Evolutionary conservation across 2,329 filamentous ascomycete species (phyloP).

Genomic region (Hypoxylon sp.): DNA sequence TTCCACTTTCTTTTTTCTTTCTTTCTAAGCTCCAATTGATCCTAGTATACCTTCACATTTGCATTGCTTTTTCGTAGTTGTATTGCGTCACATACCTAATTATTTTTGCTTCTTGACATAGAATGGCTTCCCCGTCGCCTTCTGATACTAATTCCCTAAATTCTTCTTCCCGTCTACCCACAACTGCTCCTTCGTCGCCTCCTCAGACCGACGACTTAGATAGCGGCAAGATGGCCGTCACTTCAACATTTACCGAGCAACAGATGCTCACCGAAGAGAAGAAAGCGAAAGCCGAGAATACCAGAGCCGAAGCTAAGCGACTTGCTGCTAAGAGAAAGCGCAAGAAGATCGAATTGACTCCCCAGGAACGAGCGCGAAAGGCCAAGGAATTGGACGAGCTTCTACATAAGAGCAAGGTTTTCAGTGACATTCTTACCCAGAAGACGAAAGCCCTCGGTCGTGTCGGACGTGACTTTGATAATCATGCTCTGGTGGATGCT

Average conservation of each 20-base stretch:
- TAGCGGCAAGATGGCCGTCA: slow-evolving; percentile 38
- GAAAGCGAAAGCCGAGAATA: slow-evolving; percentile 57
- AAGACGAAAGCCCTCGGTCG: slow-evolving; percentile 70
- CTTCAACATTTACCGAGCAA: slow-evolving; percentile 43
- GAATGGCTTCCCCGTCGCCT: slow-evolving; percentile 35
- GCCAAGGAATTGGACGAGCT: slow-evolving; percentile 67
- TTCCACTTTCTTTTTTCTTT: slow-evolving; percentile 9
- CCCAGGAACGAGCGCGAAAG: slow-evolving; percentile 64
- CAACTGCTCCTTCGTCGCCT: slow-evolving; percentile 40
- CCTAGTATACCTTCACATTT: slow-evolving; percentile 4
- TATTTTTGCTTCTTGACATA: background rate
- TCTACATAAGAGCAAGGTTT: slow-evolving; percentile 66
- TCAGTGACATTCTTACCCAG: slow-evolving; percentile 69
- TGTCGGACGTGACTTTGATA: slow-evolving; percentile 68
- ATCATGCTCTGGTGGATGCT: slow-evolving; percentile 67
- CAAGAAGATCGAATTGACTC: slow-evolving; percentile 59
- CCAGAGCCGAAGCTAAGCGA: slow-evolving; percentile 57
- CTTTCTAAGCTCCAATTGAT: background rate
- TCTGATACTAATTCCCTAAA: slow-evolving; percentile 28
- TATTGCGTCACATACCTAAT: background rate
- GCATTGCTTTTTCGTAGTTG: slow-evolving; percentile 10
- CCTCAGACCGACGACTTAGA: slow-evolving; percentile 23
- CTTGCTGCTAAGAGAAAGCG: slow-evolving; percentile 48
- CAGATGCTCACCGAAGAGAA: slow-evolving; percentile 55
- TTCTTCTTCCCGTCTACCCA: slow-evolving; percentile 34